phyloP scores from a whole-genome alignment of 768 basidiomycete species.

The Rhodotorula paludigena region DNA sequence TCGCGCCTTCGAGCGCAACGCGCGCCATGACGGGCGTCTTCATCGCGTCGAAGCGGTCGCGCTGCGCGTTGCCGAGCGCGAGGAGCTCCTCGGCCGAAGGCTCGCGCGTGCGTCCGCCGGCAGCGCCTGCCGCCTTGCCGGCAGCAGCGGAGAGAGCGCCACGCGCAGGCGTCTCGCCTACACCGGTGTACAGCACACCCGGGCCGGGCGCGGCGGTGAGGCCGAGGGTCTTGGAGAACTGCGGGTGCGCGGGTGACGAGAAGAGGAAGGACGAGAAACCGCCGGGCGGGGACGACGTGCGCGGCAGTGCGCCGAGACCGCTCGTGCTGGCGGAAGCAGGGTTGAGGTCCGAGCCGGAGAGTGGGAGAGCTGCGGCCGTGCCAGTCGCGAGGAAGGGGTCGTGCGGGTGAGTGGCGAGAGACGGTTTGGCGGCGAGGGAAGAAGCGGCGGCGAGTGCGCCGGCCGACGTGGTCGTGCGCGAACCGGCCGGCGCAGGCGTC shows the following conservation, averaged over 20 bases:
- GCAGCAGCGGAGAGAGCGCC: neutral
- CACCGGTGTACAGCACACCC: slow-evolving; percentile 17
- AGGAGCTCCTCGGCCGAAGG: neutral
- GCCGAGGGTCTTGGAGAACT: slow-evolving; percentile 27
- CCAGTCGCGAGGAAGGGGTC: slow-evolving; percentile 18
- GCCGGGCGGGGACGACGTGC: slow-evolving; percentile 17
- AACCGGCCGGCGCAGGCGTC: neutral
- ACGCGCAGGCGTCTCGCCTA: slow-evolving; percentile 22
- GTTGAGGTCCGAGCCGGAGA: neutral
- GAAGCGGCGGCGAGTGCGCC: neutral
- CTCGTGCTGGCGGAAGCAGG: neutral
- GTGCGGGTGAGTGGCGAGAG: slow-evolving; percentile 2
- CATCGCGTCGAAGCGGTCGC: neutral
- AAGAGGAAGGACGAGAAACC: slow-evolving; percentile 12
- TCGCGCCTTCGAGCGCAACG: neutral
- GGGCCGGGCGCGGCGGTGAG: slow-evolving; percentile 35
- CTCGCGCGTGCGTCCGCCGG: neutral
- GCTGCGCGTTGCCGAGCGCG: too few species aligned
- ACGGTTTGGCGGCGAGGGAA: neutral
- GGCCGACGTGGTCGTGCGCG: neutral
- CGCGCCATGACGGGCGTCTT: slow-evolving; percentile 13
- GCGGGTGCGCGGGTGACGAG: slow-evolving; percentile 34
- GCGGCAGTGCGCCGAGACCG: neutral
- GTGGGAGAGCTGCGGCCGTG: neutral
- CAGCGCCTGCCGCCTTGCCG: neutral